Conservation (phyloP, 2,329 filamentous ascomycete genomes). For the Pseudogymnoascus sp. region DNA sequence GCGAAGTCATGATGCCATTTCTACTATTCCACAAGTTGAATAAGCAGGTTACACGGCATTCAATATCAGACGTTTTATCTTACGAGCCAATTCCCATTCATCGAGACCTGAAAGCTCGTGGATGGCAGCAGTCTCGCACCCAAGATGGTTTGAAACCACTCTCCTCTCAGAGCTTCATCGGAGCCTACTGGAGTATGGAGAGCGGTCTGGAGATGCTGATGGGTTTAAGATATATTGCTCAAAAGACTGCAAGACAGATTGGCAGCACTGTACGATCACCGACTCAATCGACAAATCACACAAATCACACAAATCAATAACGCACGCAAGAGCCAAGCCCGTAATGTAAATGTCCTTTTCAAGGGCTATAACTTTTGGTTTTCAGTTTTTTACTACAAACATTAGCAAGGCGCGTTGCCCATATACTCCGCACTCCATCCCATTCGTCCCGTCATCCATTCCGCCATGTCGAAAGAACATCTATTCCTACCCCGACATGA, state of each 20-base stretch:
- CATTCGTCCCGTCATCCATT: slow-evolving; percentile 8
- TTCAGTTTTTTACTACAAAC: slow-evolving; percentile 7
- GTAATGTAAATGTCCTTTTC: neutral
- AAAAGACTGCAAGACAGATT: neutral
- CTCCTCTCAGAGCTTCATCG: neutral
- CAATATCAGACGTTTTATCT: no score
- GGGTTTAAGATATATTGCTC: neutral
- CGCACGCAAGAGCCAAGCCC: neutral
- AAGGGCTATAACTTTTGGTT: slow-evolving; percentile 1
- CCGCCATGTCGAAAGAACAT: slow-evolving; percentile 5
- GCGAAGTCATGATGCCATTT: neutral
- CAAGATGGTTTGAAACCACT: neutral
- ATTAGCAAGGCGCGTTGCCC: slow-evolving; percentile 9
- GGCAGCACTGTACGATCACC: neutral
- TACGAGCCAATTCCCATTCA: no score
- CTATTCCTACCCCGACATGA: slow-evolving; percentile 2
- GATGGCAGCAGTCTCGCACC: neutral
- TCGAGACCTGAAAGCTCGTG: neutral
- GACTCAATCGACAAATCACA: neutral
- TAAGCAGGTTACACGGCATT: neutral
- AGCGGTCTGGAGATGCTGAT: neutral
- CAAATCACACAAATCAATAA: neutral
- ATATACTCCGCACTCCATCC: slow-evolving; percentile 7
- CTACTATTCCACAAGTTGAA: neutral
- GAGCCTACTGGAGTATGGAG: neutral